Evolutionary conservation across 352 stramenopile genomes (phyloP).

Genomic region (Phytopythium litorale): DNA sequence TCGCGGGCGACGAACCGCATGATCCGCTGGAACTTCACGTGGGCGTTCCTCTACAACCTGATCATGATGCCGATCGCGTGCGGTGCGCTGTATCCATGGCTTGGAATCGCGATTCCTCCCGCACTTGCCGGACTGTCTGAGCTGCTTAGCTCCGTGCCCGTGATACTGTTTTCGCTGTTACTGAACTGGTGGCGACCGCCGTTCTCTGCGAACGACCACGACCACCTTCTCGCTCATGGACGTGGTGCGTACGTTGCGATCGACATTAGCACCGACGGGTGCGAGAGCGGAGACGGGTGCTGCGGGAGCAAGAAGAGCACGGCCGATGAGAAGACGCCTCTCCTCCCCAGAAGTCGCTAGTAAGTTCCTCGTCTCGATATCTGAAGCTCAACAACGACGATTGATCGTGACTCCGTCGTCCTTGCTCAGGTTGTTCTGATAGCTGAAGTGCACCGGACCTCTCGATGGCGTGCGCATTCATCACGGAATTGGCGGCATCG

Average conservation of each 20-base stretch:
- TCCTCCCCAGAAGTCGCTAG: background rate
- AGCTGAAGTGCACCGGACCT: background rate
- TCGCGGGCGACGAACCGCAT: conserved; percentile 56
- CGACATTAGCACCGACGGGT: conserved; percentile 16
- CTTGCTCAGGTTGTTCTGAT: background rate
- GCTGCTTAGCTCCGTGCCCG: conserved; percentile 68
- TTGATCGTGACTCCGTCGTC: background rate
- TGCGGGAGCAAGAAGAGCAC: background rate
- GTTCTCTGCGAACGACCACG: conserved; percentile 15
- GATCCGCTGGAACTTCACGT: conserved; percentile 76
- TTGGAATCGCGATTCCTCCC: conserved; percentile 60
- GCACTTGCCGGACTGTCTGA: conserved; percentile 68
- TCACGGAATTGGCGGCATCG: background rate
- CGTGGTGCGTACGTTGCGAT: conserved; percentile 22
- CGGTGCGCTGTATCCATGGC: conserved; percentile 55
- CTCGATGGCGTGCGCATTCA: background rate
- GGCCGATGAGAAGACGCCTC: conserved; percentile 1
- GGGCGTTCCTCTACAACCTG: conserved; percentile 71
- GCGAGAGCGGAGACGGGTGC: background rate
- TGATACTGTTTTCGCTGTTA: conserved; percentile 73
- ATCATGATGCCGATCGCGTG: conserved; percentile 74
- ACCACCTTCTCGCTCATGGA: conserved; percentile 8
- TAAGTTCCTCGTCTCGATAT: background rate
- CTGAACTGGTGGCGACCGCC: conserved; percentile 63
- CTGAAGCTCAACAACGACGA: background rate